Percentiles rank a stretch among this genome's conserved stretches.
Conservation (phyloP, 106 monocot genomes). For the Triglochin maritima region DNA sequence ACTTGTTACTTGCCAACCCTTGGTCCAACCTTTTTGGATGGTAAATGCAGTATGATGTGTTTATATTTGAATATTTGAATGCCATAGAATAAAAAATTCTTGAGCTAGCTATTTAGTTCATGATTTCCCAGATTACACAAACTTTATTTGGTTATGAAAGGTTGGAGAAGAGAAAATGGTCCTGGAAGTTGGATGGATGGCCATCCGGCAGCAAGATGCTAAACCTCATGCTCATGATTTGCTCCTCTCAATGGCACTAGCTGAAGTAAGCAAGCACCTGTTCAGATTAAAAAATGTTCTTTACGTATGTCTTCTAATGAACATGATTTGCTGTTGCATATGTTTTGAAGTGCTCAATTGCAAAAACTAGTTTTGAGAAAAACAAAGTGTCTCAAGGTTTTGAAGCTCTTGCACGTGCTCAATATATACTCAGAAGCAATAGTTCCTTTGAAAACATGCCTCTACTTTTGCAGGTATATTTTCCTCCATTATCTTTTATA, state of each 20-base stretch:
- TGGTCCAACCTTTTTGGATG: too few species aligned
- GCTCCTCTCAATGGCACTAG: conserved; percentile 81
- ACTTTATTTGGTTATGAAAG: conserved; percentile 8
- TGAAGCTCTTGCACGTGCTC: conserved; percentile 95
- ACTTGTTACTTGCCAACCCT: too few species aligned
- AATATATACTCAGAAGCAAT: conserved; percentile 71
- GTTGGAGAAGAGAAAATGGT: conserved; percentile 84
- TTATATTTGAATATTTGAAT: too few species aligned
- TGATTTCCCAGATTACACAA: too few species aligned
- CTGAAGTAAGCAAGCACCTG: conserved; percentile 60
- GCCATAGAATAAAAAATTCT: too few species aligned
- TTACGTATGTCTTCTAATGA: not conserved
- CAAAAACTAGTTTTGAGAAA: conserved; percentile 78
- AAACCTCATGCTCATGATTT: conserved; percentile 87
- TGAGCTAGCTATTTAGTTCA: too few species aligned
- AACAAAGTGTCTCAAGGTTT: conserved; percentile 84
- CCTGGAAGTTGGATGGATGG: conserved; percentile 62
- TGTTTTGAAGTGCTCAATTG: conserved; percentile 73
- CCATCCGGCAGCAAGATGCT: conserved; percentile 47
- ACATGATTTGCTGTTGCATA: not conserved
- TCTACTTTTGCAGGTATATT: conserved; percentile 61
- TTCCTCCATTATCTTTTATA: not conserved
- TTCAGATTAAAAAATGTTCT: not conserved
- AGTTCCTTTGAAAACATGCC: conserved; percentile 56
- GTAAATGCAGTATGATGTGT: too few species aligned